Conservation (phyloP, 2,329 filamentous ascomycete species). For the Botrytis fragariae region DNA sequence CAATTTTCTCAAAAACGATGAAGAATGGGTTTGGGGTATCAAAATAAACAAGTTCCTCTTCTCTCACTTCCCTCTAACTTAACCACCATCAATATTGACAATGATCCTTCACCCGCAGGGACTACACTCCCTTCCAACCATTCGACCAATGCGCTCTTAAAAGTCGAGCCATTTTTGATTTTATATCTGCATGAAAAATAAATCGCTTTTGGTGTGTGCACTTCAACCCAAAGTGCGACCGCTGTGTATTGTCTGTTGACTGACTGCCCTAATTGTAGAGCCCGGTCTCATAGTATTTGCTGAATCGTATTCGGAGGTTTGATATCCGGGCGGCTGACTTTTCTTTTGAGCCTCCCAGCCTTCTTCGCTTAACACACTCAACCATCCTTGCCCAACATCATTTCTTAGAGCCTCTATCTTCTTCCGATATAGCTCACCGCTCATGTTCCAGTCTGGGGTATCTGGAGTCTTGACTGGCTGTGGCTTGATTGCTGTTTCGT, state of each 20-base stretch:
- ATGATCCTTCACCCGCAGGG: not conserved
- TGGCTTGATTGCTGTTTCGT: constrained; percentile 29
- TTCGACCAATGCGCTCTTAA: not conserved
- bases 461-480: constrained; percentile 27
- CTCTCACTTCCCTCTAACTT: not conserved
- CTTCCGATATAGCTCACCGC: constrained; percentile 77
- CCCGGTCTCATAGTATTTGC: constrained; percentile 34
- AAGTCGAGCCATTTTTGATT: not conserved
- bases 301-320: constrained; percentile 34
- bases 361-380: constrained; percentile 82
- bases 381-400: constrained; percentile 83
- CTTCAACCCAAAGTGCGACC: constrained; percentile 38
- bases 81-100: not conserved
- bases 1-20: constrained; percentile 16
- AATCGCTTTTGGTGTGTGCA: constrained; percentile 2
- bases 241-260: constrained; percentile 39
- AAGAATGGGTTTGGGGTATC: constrained; percentile 18
- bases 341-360: constrained; percentile 50
- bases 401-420: constrained; percentile 84
- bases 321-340: constrained; percentile 30
- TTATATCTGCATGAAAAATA: not conserved
- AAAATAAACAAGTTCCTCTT: constrained; percentile 21
- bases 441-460: constrained; percentile 60
- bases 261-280: constrained; percentile 35
- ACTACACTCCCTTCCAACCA: not conserved